Conservation (phyloP, 2,329 filamentous ascomycete genomes). For the Akanthomyces uredinophilus region DNA sequence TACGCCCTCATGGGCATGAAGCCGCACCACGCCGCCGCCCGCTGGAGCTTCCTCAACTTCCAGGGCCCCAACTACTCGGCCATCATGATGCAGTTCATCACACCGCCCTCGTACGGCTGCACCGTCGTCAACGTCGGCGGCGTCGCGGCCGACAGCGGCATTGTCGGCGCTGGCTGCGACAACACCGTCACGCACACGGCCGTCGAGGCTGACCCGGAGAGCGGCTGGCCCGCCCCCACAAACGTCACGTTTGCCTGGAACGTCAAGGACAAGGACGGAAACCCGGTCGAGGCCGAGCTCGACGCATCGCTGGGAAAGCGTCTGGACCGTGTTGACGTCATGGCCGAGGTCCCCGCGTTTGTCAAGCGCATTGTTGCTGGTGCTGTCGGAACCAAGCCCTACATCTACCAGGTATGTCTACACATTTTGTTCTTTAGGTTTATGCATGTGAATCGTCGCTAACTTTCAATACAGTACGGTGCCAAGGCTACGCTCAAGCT, state of each 20-base stretch:
- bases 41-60: conserved; percentile 93
- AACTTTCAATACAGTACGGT: conserved; percentile 53
- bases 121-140: conserved; percentile 80
- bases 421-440: too few relatives aligned
- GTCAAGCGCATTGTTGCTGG: conserved; percentile 89
- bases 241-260: conserved; percentile 71
- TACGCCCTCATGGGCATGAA: conserved; percentile 97
- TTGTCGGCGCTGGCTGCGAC: conserved; percentile 65
- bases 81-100: conserved; percentile 92
- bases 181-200: conserved; percentile 65
- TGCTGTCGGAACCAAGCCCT: conserved; percentile 88
- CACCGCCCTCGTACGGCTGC: conserved; percentile 84
- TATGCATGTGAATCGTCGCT: conserved; percentile 16
- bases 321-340: conserved; percentile 79
- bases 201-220: conserved; percentile 66
- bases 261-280: conserved; percentile 71
- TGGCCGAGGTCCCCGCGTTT: conserved; percentile 93
- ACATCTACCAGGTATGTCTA: conserved; percentile 82
- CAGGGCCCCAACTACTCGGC: conserved; percentile 83
- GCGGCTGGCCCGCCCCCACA: conserved; percentile 84
- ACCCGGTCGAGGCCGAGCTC: conserved; percentile 63
- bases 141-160: conserved; percentile 73
- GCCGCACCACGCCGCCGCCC: conserved; percentile 87
- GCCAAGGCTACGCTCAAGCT: conserved; percentile 71
- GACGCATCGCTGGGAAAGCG: conserved; percentile 64